Evolutionary conservation across 169 alveolate species (phyloP).

Genomic region (Cyclospora cayetanensis): DNA sequence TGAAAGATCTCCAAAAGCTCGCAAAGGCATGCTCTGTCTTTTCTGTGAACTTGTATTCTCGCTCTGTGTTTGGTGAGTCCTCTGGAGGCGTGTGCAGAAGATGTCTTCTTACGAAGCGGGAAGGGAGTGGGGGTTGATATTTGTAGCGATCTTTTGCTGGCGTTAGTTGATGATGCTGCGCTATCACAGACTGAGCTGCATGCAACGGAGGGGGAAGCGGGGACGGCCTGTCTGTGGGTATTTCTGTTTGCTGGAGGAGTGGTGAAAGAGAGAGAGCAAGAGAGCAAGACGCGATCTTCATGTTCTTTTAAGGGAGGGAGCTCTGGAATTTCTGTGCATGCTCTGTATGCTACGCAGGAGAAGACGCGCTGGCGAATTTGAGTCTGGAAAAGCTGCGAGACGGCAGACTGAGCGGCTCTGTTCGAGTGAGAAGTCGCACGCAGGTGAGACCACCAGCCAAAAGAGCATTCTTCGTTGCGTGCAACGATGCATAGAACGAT

Average conservation of each 20-base stretch:
- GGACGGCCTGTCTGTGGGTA: neutral
- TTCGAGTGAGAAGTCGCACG: conserved; percentile 79
- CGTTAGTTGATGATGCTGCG: too few relatives aligned
- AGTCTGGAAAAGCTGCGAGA: conserved; percentile 72
- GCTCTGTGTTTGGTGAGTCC: conserved; percentile 83
- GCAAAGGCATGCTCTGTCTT: conserved; percentile 76
- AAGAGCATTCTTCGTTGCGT: too few relatives aligned
- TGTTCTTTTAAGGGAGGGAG: neutral
- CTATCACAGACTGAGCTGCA: neutral
- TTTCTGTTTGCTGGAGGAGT: neutral
- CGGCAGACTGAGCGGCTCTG: conserved; percentile 73
- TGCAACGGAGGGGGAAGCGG: neutral
- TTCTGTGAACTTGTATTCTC: conserved; percentile 88
- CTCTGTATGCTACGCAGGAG: conserved; percentile 75
- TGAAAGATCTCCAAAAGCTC: conserved; percentile 38
- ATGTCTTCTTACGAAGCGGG: too few relatives aligned
- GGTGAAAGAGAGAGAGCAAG: neutral
- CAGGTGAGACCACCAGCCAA: conserved; percentile 66
- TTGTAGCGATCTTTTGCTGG: too few relatives aligned
- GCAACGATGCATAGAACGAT: too few relatives aligned
- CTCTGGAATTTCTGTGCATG: neutral
- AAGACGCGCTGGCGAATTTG: conserved; percentile 90
- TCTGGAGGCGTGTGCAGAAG: too few relatives aligned
- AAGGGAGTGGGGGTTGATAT: too few relatives aligned
- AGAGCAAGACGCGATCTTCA: neutral